Percentiles rank a stretch among this genome's conserved stretches.
Evolutionary conservation across 441 rosid species (phyloP).

Genomic region (Capsella rubella): DNA sequence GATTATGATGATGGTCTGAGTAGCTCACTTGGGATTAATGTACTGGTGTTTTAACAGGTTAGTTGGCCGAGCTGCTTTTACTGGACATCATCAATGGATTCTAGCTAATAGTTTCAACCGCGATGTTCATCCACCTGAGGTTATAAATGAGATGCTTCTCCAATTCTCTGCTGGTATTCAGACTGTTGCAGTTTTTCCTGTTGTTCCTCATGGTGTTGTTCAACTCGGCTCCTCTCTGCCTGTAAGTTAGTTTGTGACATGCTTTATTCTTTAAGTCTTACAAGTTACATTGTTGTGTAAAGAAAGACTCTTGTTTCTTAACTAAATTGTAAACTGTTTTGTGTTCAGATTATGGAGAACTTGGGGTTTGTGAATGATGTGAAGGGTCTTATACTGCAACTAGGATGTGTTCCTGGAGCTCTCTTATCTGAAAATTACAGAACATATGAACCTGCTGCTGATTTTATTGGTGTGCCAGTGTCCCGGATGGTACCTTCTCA

Average conservation of each 20-base stretch:
- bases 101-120: constrained; percentile 60
- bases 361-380: constrained; percentile 80
- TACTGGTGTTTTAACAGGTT: constrained; percentile 50
- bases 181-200: constrained; percentile 90
- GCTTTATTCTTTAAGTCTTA: background rate
- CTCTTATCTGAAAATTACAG: constrained; percentile 63
- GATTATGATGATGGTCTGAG: background rate
- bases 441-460: constrained; percentile 49
- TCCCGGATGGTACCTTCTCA: constrained; percentile 53
- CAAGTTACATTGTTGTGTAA: background rate
- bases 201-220: constrained; percentile 84
- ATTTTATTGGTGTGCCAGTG: constrained; percentile 57
- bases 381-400: constrained; percentile 76
- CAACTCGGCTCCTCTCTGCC: constrained; percentile 81
- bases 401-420: constrained; percentile 80
- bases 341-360: constrained; percentile 86
- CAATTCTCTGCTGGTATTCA: constrained; percentile 92
- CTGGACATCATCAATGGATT: constrained; percentile 88
- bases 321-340: constrained; percentile 13
- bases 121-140: constrained; percentile 80
- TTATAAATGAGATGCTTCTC: constrained; percentile 70
- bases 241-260: constrained; percentile 54
- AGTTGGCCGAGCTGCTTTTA: constrained; percentile 93
- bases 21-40: background rate
- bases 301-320: constrained; percentile 63